phyloP scores from a whole-genome alignment of 2,329 filamentous ascomycete species.

The Fusarium sp. region DNA sequence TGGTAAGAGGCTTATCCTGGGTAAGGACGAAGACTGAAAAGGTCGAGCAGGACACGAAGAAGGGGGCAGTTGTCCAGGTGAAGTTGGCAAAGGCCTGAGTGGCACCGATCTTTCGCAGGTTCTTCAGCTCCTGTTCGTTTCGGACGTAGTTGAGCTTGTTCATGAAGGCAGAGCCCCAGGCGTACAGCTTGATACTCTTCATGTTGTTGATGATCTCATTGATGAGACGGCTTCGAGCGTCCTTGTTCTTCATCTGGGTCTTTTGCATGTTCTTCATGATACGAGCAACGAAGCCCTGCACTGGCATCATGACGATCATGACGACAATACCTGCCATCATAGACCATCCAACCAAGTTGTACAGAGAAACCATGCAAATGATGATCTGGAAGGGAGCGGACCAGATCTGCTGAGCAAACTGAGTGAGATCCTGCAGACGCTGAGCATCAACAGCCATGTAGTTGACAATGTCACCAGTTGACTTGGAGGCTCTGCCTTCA shows the following conservation, averaged over 20 bases:
- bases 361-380: conserved; percentile 95
- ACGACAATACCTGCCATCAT: conserved; percentile 96
- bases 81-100: conserved; percentile 96
- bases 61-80: conserved; percentile 97
- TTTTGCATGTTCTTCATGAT: conserved; percentile 97
- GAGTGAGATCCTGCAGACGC: conserved; percentile 91
- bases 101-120: conserved; percentile 93
- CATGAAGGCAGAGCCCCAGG: conserved; percentile 97
- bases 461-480: conserved; percentile 98
- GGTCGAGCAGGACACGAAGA: conserved; percentile 96
- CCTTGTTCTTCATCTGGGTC: conserved; percentile 99
- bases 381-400: conserved; percentile 97
- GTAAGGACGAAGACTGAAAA: conserved; percentile 95
- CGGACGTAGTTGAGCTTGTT: conserved; percentile 95
- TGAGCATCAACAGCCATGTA: conserved; percentile 99
- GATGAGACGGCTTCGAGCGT: conserved; percentile 90
- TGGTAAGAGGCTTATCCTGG: conserved; percentile 83
- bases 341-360: conserved; percentile 92
- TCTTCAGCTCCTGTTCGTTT: conserved; percentile 96
- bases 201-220: conserved; percentile 99
- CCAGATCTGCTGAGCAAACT: conserved; percentile 96
- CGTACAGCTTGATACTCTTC: conserved; percentile 99
- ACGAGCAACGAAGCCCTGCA: conserved; percentile 91
- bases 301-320: conserved; percentile 97
- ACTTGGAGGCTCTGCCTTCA: conserved; percentile 88